Conservation (phyloP, 495 filamentous ascomycete species). For the Aspergillus affinis region DNA sequence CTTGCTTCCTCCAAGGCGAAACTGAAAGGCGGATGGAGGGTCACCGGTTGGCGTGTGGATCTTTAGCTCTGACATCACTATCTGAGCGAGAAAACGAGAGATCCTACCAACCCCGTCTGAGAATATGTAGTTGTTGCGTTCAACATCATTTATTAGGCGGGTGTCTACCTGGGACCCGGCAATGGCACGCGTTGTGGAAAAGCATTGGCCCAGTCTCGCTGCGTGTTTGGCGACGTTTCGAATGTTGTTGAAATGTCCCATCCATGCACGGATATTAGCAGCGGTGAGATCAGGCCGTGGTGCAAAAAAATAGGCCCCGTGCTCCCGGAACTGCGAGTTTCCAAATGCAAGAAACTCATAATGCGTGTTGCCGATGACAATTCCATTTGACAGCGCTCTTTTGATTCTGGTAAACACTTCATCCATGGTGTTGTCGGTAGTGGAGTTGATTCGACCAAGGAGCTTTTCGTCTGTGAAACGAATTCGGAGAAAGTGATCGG, state of each 20-base stretch:
- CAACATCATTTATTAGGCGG: constrained; percentile 59
- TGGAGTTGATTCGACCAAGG: constrained; percentile 57
- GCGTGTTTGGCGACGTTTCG: constrained; percentile 78
- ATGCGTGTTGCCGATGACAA: constrained; percentile 73
- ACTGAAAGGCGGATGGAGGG: constrained; percentile 82
- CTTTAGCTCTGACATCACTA: constrained; percentile 64
- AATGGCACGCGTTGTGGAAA: constrained; percentile 85
- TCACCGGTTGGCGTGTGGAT: constrained; percentile 44
- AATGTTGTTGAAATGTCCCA: constrained; percentile 84
- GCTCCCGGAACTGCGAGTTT: constrained; percentile 92
- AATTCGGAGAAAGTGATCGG: constrained; percentile 87
- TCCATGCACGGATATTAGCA: constrained; percentile 79
- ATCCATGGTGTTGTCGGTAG: constrained; percentile 57
- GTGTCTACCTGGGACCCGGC: constrained; percentile 38
- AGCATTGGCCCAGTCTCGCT: constrained; percentile 88
- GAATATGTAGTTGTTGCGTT: constrained; percentile 66
- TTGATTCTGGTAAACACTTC: constrained; percentile 73
- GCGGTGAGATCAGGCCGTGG: constrained; percentile 59
- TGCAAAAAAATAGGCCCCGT: constrained; percentile 88
- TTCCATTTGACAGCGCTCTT: constrained; percentile 71
- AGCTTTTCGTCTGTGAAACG: constrained; percentile 85
- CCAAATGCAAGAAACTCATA: constrained; percentile 94
- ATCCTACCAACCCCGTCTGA: constrained; percentile 96
- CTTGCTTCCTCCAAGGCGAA: constrained; percentile 89
- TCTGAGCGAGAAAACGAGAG: constrained; percentile 68